Evolutionary conservation across 225 moss, liverwort and hornwort genomes (phyloP).

Genomic region (Physcomitrellopsis africana): DNA sequence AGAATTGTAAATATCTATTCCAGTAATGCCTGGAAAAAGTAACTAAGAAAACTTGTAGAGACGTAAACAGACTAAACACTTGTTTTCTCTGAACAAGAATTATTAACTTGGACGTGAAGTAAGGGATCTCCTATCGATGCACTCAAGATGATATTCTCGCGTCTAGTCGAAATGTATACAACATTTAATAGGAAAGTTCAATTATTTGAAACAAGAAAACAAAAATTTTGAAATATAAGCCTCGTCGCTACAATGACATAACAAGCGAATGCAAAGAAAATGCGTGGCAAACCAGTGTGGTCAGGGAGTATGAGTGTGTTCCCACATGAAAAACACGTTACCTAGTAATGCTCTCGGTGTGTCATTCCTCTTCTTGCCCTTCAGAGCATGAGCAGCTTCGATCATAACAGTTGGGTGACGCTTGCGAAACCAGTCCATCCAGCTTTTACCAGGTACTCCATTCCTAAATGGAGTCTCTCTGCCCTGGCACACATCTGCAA

Average conservation of each 20-base stretch:
- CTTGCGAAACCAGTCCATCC: slow-evolving; percentile 70
- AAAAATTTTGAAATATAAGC: not conserved
- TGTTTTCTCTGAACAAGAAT: too few relatives aligned
- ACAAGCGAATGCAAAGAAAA: not conserved
- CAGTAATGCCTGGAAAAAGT: too few relatives aligned
- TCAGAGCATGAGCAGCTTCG: slow-evolving; percentile 60
- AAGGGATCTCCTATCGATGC: too few relatives aligned
- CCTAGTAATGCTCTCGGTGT: slow-evolving; percentile 9
- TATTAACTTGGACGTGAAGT: too few relatives aligned
- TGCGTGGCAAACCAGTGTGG: not conserved
- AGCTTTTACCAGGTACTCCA: slow-evolving; percentile 65
- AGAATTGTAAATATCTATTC: too few relatives aligned
- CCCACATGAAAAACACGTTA: slow-evolving; percentile 4
- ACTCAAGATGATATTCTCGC: too few relatives aligned
- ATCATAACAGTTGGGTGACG: slow-evolving; percentile 59
- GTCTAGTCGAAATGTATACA: too few relatives aligned
- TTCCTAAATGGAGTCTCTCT: slow-evolving; percentile 65
- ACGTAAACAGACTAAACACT: too few relatives aligned
- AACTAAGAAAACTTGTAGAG: too few relatives aligned
- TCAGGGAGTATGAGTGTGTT: not conserved
- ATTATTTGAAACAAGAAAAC: too few relatives aligned
- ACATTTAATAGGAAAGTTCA: too few relatives aligned
- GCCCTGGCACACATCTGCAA: slow-evolving; percentile 63
- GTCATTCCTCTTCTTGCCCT: slow-evolving; percentile 49
- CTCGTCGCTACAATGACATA: not conserved